These are phyloP conservation scores for Neofusicoccum ribis DNA, from an alignment of 2,329 filamentous ascomycete genomes.

Conservation along the genomic window DNA sequence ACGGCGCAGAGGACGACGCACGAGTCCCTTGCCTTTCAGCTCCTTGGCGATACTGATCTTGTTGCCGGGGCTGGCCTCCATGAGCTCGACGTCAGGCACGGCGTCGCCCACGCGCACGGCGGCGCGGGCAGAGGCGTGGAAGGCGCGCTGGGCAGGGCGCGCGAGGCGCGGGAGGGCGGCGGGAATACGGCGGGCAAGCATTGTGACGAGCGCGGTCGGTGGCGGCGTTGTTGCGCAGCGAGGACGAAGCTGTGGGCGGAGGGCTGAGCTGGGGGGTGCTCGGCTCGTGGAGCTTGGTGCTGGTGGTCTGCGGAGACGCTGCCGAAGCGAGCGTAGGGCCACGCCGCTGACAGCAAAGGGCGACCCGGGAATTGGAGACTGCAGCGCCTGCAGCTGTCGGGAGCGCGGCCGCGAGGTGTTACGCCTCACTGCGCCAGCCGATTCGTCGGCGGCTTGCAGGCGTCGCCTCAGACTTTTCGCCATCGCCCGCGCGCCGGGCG, in stretches of 20 bases:
- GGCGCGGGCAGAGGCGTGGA: slow-evolving; percentile 64
- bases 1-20: background rate
- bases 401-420: slow-evolving; percentile 6
- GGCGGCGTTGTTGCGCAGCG: background rate
- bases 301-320: too few species aligned
- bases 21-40: slow-evolving; percentile 66
- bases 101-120: slow-evolving; percentile 76
- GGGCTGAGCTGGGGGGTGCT: background rate
- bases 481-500: slow-evolving; percentile 12
- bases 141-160: slow-evolving; percentile 35
- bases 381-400: background rate
- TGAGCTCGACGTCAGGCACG: slow-evolving; percentile 73
- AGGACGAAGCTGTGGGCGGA: background rate
- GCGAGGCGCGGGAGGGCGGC: slow-evolving; percentile 14
- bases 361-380: background rate
- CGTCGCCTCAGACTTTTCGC: slow-evolving; percentile 11
- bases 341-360: slow-evolving; percentile 6
- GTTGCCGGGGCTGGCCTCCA: slow-evolving; percentile 87
- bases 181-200: slow-evolving; percentile 19
- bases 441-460: background rate
- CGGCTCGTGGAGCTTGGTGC: background rate
- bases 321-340: slow-evolving; percentile 1
- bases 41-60: slow-evolving; percentile 85
- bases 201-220: background rate
- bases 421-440: slow-evolving; percentile 11